Percentiles rank a stretch among this genome's conserved stretches.
These are phyloP conservation scores for Teratosphaeria destructans DNA, from an alignment of 2,329 filamentous ascomycete species.

Conservation along the genomic window DNA sequence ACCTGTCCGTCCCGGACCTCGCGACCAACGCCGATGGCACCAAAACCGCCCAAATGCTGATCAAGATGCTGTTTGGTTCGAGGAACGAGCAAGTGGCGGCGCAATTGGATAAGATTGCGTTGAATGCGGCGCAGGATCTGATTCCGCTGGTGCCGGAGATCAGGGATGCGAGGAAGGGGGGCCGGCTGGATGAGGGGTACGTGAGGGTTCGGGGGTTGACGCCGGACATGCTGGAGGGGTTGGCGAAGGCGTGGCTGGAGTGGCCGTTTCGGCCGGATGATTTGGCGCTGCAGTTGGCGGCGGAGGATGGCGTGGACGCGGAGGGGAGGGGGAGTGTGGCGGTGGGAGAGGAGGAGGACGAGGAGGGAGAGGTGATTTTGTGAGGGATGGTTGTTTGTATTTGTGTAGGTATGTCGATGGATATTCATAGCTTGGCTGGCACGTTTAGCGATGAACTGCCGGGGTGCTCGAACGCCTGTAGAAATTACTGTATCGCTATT, in stretches of 20 bases:
- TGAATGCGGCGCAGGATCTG: conserved; percentile 49
- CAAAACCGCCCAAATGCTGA: conserved; percentile 32
- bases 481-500: not conserved
- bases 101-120: conserved; percentile 44
- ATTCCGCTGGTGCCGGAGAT: conserved; percentile 40
- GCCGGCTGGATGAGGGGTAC: conserved; percentile 28
- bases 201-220: conserved; percentile 43
- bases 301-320: not conserved
- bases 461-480: not conserved
- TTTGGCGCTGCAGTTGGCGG: conserved; percentile 11
- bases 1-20: conserved; percentile 22
- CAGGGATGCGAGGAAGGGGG: conserved; percentile 39
- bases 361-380: not conserved
- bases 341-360: not conserved
- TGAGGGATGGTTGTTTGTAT: no score
- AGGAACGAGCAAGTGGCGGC: conserved; percentile 29
- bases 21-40: conserved; percentile 12
- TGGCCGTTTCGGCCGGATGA: conserved; percentile 49
- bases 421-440: not conserved
- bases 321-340: not conserved
- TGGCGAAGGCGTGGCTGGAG: conserved; percentile 50
- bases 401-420: no score
- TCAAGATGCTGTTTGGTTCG: conserved; percentile 35
- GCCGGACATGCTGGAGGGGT: conserved; percentile 45
- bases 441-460: not conserved